Base-by-base conservation (phyloP, 2,329 filamentous ascomycete genomes). In the Mycosphaerella sp. region DNA sequence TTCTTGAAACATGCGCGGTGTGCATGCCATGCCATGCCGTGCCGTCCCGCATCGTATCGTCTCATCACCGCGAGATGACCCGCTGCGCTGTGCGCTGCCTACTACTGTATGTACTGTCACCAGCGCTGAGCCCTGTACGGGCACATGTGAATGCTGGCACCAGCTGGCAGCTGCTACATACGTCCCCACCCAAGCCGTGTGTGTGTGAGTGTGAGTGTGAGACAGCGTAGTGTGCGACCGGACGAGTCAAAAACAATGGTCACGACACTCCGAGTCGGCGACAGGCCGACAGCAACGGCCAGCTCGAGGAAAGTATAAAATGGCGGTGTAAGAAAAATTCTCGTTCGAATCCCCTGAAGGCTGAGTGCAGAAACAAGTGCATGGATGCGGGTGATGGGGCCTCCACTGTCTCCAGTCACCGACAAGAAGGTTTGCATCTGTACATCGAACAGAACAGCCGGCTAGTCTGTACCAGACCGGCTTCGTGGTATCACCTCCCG, bases 171-270 rank as follows among this genome's bases (percentile, higher is more conserved):
- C 21, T 25, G 21, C 21, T 25, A 25, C 21, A 25, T n/a, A n/a
- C 49, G 37, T 48, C 43, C 44, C 39, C 17, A 48, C 50, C 44
- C 44, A 52, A 52, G 30, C 46, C 30, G 46, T 47, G 49, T 27
- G 47, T n/a, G n/a, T n/a, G n/a, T n/a, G n/a, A n/a, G n/a, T n/a
- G n/a, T n/a, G n/a, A n/a, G n/a, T n/a, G n/a, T n/a, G n/a, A n/a
- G n/a, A 49, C 46, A 46, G 50, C 43, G 44, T 41, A 34, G 47
- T 41, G 50, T 47, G 51, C 27, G 41, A 54, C 51, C 36, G 41
- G 27, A 35, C 54, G 54, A 56, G 51, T 56, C 54, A 56, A 54
- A 47, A 32, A n/a, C 30, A 34, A 5, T 50, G 45, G 36, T 41
- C 45, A 41, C 45, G 27, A 41, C 28, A 34, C 45, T 2, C 16